A percentile compares a stretch with the other conserved stretches of the same genome.
phyloP scores from a whole-genome alignment of 768 basidiomycete species.

The Rhodotorula taiwanensis region DNA sequence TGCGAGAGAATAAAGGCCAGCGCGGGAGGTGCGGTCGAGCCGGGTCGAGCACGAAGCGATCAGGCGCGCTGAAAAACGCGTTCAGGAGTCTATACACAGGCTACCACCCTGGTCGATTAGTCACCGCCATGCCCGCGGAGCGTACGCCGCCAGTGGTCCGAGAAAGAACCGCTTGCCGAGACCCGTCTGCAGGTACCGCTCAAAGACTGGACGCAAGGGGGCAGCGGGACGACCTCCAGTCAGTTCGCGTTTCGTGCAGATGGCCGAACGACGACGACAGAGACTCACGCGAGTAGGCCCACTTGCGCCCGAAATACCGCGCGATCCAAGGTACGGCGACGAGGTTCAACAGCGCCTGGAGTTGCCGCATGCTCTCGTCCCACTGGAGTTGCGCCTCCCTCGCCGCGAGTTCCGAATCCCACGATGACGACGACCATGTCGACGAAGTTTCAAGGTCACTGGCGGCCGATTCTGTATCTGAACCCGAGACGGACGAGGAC shows the following conservation, averaged over 20 bases:
- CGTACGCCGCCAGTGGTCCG: constrained; percentile 2
- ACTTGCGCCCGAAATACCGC: constrained; percentile 30
- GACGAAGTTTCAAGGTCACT: no score
- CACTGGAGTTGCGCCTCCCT: constrained; percentile 29
- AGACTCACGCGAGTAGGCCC: constrained; percentile 22
- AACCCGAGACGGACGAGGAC: not conserved
- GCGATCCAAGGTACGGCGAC: constrained; percentile 26
- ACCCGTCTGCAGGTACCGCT: constrained; percentile 21
- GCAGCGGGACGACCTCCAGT: no score
- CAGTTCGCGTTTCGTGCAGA: not conserved
- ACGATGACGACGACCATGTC: not conserved
- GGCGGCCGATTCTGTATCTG: not conserved
- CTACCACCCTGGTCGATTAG: no score
- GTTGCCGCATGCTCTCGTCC: constrained; percentile 23
- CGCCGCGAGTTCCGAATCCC: constrained; percentile 8
- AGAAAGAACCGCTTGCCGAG: constrained; percentile 24
- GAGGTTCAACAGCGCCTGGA: constrained; percentile 22
- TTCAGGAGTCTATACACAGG: no score
- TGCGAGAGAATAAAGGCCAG: no score
- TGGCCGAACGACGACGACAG: no score
- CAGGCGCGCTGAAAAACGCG: no score
- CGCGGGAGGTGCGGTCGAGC: no score
- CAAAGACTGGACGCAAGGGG: no score
- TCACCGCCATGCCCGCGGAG: not conserved
- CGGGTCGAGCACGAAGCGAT: no score